Evolutionary conservation across 2,329 filamentous ascomycete species (phyloP), one percentile per base, ranked within the genome.

Genomic region (Aureobasidium melanogenum): DNA sequence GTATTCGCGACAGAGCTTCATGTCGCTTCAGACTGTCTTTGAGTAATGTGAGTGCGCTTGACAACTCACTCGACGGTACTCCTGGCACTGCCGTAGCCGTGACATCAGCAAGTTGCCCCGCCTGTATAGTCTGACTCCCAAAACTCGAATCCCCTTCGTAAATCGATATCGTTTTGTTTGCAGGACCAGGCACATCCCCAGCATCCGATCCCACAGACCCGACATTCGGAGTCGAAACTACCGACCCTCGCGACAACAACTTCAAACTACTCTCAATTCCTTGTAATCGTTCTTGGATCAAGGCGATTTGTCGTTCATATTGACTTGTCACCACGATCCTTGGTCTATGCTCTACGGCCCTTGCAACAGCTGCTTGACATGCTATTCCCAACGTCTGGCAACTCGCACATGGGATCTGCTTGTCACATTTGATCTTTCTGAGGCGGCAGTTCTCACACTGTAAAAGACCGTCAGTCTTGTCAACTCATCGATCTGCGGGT

Each of bases 401-500:
- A 36, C 62, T 63, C 4, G 58, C 52, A 32, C 62, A 63, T 22
- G 62, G 62, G 3, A 52, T 60, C 34, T 62, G 56, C 15, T 60
- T 39, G 46, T 63, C 62, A 36, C 62, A 63, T 38, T 59, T 63
- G 44, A 63, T 63, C 59, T 63, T 63, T 12, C 62, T 47, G 6
- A 61, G 59, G 2, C 62, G 59, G 38, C 62, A 63, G 19, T 63
- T 60, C 59, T 63, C 62, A 47, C 62, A 63, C 59, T 62, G 52
- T n/a, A 14, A 34, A 17, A 17, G 12, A 39, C 39, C 52, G 52
- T 56, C 52, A 56, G 41, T 46, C 41, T 24, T 5, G 12, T 24
- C 44, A n/a, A 56, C 54, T 57, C 41, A 57, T 41, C 54, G 17
- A 22, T n/a, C 26, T 46, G 47, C 41, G 17, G 5, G n/a, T n/a